A percentile compares a stretch with the other conserved stretches of the same genome.
Evolutionary conservation across 1,139 yeast species (phyloP).

Genomic region (Komagataea norvegica): DNA sequence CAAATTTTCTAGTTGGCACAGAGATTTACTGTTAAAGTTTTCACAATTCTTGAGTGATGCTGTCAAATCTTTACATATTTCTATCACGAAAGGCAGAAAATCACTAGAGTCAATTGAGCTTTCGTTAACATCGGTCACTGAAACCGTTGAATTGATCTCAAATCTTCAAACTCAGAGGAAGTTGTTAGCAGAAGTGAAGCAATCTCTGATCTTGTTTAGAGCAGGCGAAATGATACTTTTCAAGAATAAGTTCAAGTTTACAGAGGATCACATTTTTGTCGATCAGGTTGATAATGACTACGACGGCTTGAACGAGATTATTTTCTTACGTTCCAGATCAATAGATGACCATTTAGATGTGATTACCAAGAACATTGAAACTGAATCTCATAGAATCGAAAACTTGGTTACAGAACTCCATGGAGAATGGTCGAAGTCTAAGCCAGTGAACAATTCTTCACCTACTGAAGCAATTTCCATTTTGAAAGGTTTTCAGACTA

Average conservation of each 20-base stretch:
- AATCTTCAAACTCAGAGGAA: constrained; percentile 29
- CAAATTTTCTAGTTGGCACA: constrained; percentile 58
- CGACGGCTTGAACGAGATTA: constrained; percentile 40
- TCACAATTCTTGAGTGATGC: constrained; percentile 32
- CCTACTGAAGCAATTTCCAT: constrained; percentile 49
- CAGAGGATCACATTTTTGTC: constrained; percentile 52
- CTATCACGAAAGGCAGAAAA: constrained; percentile 29
- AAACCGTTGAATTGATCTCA: constrained; percentile 35
- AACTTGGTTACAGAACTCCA: constrained; percentile 30
- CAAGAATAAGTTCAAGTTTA: constrained; percentile 44
- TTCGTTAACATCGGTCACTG: constrained; percentile 35
- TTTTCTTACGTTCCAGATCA: constrained; percentile 34
- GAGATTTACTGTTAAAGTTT: constrained; percentile 42
- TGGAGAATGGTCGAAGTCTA: constrained; percentile 46
- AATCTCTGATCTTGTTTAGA: constrained; percentile 27
- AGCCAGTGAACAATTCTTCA: constrained; percentile 42
- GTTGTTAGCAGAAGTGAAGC: constrained; percentile 32
- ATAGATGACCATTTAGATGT: constrained; percentile 43
- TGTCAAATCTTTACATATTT: constrained; percentile 29
- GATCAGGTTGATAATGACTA: constrained; percentile 61
- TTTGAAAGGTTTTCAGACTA: constrained; percentile 41
- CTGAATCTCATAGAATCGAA: constrained; percentile 39
- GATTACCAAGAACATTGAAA: constrained; percentile 39
- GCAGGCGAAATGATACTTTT: constrained; percentile 43
- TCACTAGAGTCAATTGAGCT: constrained; percentile 33